Evolutionary conservation across 345 rosid genomes (phyloP).

Genomic region (Eutrema japonicum): DNA sequence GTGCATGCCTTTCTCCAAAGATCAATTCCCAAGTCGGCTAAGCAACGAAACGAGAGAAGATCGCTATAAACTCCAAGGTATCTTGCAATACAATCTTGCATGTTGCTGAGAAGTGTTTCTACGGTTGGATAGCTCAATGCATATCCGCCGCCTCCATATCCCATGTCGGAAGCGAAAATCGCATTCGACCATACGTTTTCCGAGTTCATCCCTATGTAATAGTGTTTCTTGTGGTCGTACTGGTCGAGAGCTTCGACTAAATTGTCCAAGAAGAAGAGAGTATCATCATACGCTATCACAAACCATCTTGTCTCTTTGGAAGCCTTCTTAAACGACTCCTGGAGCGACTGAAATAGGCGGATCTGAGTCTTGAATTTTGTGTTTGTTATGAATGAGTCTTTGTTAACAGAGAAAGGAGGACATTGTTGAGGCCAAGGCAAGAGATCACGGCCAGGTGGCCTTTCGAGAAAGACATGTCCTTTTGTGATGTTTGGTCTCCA

Average conservation of each 20-base stretch:
- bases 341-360: constrained; percentile 53
- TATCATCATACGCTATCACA: constrained; percentile 70
- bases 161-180: constrained; percentile 64
- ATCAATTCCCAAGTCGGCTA: constrained; percentile 62
- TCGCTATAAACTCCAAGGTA: constrained; percentile 56
- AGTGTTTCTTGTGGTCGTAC: constrained; percentile 60
- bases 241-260: constrained; percentile 48
- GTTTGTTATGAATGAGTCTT: constrained; percentile 42
- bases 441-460: constrained; percentile 48
- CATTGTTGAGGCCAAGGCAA: constrained; percentile 58
- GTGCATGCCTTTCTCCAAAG: constrained; percentile 60
- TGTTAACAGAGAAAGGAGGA: constrained; percentile 60
- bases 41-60: constrained; percentile 50
- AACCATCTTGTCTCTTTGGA: constrained; percentile 52
- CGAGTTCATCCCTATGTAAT: constrained; percentile 60
- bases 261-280: constrained; percentile 58
- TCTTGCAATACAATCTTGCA: constrained; percentile 63
- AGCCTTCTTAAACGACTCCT: constrained; percentile 48
- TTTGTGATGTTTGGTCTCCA: constrained; percentile 66
- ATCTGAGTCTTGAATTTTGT: constrained; percentile 42
- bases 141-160: constrained; percentile 74
- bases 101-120: constrained; percentile 45
- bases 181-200: constrained; percentile 52
- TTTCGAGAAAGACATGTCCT: constrained; percentile 64
- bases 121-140: constrained; percentile 66